Evolutionary conservation across 768 basidiomycete genomes (phyloP).

Genomic region (Pulveroboletus frians): DNA sequence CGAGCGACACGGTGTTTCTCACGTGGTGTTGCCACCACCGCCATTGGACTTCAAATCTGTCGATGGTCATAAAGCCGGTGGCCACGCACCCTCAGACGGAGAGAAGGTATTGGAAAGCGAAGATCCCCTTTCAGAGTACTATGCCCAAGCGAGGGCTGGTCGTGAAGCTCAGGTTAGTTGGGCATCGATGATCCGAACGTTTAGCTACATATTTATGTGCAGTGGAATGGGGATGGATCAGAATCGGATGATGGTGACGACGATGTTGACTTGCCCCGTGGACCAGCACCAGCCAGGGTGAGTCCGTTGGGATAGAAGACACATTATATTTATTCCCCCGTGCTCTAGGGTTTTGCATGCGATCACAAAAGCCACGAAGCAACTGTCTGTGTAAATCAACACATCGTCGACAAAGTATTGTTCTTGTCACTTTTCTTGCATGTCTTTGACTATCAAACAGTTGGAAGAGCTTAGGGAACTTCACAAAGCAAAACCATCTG

Average conservation of each 20-base stretch:
- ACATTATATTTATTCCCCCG: background rate
- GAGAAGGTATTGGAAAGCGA: slow-evolving; percentile 4
- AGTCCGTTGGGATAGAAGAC: background rate
- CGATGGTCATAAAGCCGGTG: slow-evolving; percentile 1
- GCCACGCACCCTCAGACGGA: background rate
- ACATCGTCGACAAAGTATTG: slow-evolving; percentile 66
- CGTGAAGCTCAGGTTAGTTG: slow-evolving; percentile 39
- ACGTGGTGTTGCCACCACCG: slow-evolving; percentile 22
- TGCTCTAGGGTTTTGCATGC: slow-evolving; percentile 57
- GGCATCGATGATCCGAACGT: background rate
- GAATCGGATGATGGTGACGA: slow-evolving; percentile 31
- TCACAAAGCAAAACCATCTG: slow-evolving; percentile 54
- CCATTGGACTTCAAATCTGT: slow-evolving; percentile 17
- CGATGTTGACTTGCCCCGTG: slow-evolving; percentile 12
- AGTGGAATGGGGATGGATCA: slow-evolving; percentile 34
- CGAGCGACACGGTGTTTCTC: background rate
- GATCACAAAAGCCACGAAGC: slow-evolving; percentile 42
- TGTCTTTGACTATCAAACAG: slow-evolving; percentile 32
- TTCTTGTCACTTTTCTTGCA: background rate
- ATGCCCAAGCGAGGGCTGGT: slow-evolving; percentile 50
- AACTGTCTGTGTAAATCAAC: slow-evolving; percentile 54
- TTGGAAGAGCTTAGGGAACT: slow-evolving; percentile 61
- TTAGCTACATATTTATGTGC: slow-evolving; percentile 3
- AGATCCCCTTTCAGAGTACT: slow-evolving; percentile 66
- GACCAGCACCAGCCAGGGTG: slow-evolving; percentile 28